Percentiles rank a stretch among this genome's conserved stretches.
Conservation (phyloP, 768 basidiomycete genomes). For the Pleurotus tuber-regium region DNA sequence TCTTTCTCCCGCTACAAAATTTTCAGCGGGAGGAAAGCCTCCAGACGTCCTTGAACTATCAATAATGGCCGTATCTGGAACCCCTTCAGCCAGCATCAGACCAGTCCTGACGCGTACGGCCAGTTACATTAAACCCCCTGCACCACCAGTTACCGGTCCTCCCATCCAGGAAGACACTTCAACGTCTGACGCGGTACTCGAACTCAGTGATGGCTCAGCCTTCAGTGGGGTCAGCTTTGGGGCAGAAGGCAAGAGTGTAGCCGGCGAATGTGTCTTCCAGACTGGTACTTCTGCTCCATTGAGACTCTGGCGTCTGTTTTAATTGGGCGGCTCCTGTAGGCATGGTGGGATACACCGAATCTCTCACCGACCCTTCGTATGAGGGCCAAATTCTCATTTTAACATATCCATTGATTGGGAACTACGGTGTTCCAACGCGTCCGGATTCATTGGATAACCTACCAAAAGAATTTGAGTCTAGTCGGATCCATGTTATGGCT, state of each 20-base stretch:
- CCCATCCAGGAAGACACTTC: conserved; percentile 31
- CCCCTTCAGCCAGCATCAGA: neutral
- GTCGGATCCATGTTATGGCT: conserved; percentile 89
- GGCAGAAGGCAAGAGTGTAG: conserved; percentile 83
- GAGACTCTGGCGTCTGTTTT: conserved; percentile 5
- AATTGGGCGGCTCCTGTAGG: conserved; percentile 50
- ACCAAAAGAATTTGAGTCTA: conserved; percentile 87
- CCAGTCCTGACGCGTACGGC: conserved; percentile 5
- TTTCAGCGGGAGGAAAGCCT: conserved; percentile 2
- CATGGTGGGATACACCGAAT: conserved; percentile 99
- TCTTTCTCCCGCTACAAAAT: conserved; percentile 9
- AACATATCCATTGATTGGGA: conserved; percentile 95
- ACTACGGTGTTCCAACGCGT: conserved; percentile 93
- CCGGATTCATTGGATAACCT: conserved; percentile 45
- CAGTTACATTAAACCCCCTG: conserved; percentile 7
- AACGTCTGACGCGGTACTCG: conserved; percentile 67
- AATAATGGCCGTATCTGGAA: neutral
- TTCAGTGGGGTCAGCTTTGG: conserved; percentile 93
- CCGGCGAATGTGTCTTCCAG: conserved; percentile 99
- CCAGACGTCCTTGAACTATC: neutral
- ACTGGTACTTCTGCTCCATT: conserved; percentile 64
- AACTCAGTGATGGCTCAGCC: conserved; percentile 87
- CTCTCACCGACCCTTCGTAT: conserved; percentile 97
- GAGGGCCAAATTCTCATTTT: conserved; percentile 96
- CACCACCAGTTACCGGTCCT: conserved; percentile 24